Base-by-base conservation (phyloP, 306 rosid genomes). In the Pueraria montana region DNA sequence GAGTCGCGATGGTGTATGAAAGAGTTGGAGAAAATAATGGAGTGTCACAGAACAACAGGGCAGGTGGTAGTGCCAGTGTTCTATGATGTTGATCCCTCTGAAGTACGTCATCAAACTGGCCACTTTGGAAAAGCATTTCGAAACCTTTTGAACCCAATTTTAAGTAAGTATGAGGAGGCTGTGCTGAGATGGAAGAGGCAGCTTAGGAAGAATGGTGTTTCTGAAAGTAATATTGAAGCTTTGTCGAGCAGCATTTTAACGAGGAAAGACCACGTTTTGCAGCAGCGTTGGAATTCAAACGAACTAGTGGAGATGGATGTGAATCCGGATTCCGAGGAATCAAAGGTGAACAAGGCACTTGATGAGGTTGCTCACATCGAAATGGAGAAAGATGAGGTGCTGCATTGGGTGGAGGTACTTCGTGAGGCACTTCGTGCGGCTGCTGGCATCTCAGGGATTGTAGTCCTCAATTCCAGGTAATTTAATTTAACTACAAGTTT, bases 31-130 rank as follows among this genome's bases (percentile, higher is more conserved):
- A 38, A 4, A 11, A 68, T 79, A 49, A 79, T 68, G 68, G 10
- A 50, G 63, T 24, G 64, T 40, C 59, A 14, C 46, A 63, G 21
- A 65, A 49, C 32, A 13, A 18, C 0, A 7, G 34, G 34, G 5
- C 69, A 24, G 4, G 42, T 12, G 38, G 76, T 82, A 17, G 0
- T 82, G 3, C 76, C 76, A 0, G 75, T 80, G 20, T 80, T 80
- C 27, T 69, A 74, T 1, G 23, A 16, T 3, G 74, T 82, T 14
- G 11, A 36, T 38, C 81, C 81, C 21, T 82, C 76, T 3, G 69
- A 52, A 21, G 68, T 82, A 2, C 52, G 24, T 8, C 4, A 27
- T 21, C 80, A 38, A 27, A 65, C 14, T 2, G 56, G 68, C 0
- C 10, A 9, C 0, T 74, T 82, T 52, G 85, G 81, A 27, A 0